Evolutionary conservation across 1,139 yeast genomes (phyloP).

Genomic region (Kodamaea sp.): DNA sequence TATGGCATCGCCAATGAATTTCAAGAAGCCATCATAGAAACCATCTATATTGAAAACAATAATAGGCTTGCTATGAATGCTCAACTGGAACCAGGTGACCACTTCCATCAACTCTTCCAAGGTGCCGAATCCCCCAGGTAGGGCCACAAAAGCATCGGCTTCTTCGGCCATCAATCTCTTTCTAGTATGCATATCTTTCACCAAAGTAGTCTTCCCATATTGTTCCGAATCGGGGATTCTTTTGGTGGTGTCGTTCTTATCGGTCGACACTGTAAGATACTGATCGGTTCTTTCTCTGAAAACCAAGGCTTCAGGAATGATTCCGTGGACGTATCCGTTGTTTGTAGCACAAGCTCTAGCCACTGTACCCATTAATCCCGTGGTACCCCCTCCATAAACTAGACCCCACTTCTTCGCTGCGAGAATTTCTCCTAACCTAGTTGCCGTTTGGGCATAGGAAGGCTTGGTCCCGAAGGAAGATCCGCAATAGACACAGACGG

Average conservation of each 20-base stretch:
- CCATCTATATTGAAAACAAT: conserved; percentile 78
- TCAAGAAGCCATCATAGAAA: conserved; percentile 70
- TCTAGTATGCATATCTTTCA: conserved; percentile 87
- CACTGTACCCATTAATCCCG: conserved; percentile 83
- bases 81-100: conserved; percentile 87
- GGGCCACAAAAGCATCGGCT: conserved; percentile 83
- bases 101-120: conserved; percentile 89
- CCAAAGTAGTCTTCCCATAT: conserved; percentile 80
- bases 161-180: conserved; percentile 84
- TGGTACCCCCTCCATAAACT: conserved; percentile 91
- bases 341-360: conserved; percentile 69
- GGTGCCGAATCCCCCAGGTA: conserved; percentile 94
- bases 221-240: conserved; percentile 61
- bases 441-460: conserved; percentile 55
- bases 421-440: conserved; percentile 57
- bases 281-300: conserved; percentile 64
- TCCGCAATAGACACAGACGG: conserved; percentile 85
- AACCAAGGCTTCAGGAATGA: conserved; percentile 82
- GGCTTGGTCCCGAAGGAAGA: conserved; percentile 69
- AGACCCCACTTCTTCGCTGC: conserved; percentile 69
- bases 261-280: conserved; percentile 45
- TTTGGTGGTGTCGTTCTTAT: conserved; percentile 58
- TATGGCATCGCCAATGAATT: conserved; percentile 58
- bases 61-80: conserved; percentile 81
- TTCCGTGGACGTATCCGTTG: conserved; percentile 81